Percentiles rank a stretch among this genome's conserved stretches.
These are phyloP conservation scores for Xylaria intraflava DNA, from an alignment of 495 filamentous ascomycete genomes.

Conservation along the genomic window DNA sequence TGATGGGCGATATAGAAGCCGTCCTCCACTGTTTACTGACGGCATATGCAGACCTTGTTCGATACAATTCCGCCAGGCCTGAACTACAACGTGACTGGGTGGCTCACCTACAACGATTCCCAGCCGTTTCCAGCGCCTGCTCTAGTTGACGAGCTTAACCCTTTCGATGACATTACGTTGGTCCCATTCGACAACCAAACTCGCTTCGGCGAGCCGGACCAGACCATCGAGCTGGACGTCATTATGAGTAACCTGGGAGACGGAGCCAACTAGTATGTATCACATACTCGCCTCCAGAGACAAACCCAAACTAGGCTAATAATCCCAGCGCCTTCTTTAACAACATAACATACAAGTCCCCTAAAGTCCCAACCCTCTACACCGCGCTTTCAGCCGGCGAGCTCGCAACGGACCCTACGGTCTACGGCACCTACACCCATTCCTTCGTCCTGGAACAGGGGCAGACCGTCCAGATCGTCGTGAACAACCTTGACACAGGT, in stretches of 20 bases:
- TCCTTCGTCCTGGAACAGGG: slow-evolving; percentile 59
- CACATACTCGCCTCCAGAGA: neutral
- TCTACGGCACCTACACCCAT: slow-evolving; percentile 73
- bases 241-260: slow-evolving; percentile 66
- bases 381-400: slow-evolving; percentile 60
- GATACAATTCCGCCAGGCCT: slow-evolving; percentile 56
- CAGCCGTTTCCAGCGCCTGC: slow-evolving; percentile 53
- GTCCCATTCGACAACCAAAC: slow-evolving; percentile 57
- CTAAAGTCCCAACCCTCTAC: slow-evolving; percentile 78
- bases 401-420: slow-evolving; percentile 50
- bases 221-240: slow-evolving; percentile 55
- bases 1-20: neutral
- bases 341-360: slow-evolving; percentile 63
- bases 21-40: neutral
- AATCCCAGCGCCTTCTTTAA: slow-evolving; percentile 66
- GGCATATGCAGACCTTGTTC: slow-evolving; percentile 58
- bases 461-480: slow-evolving; percentile 66
- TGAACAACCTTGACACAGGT: slow-evolving; percentile 72
- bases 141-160: slow-evolving; percentile 51
- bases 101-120: slow-evolving; percentile 64
- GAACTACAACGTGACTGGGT: slow-evolving; percentile 73
- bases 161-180: slow-evolving; percentile 67
- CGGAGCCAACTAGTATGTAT: slow-evolving; percentile 64
- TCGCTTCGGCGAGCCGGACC: slow-evolving; percentile 52
- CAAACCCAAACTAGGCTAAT: neutral